phyloP scores from a whole-genome alignment of 306 rosid genomes.

The Vicia sativa region DNA sequence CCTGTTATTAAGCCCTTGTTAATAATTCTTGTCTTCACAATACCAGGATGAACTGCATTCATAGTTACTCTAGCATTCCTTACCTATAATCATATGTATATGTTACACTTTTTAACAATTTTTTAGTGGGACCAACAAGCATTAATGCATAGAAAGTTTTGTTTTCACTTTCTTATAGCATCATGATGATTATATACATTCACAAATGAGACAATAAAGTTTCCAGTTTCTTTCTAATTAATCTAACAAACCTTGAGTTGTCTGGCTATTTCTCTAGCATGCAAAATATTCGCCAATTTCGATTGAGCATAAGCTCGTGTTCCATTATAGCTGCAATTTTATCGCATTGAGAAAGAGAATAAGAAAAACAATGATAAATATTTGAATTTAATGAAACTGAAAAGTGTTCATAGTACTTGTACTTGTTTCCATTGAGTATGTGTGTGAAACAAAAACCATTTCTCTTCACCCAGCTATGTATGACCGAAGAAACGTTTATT shows the following conservation, averaged over 20 bases:
- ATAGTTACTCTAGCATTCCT: conserved; percentile 87
- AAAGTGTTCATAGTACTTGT: conserved; percentile 6
- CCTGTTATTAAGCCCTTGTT: conserved; percentile 78
- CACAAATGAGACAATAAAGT: conserved; percentile 1
- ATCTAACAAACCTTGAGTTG: conserved; percentile 61
- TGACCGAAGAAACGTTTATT: conserved; percentile 81
- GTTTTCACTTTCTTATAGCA: conserved; percentile 15
- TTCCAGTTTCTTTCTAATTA: conserved; percentile 18
- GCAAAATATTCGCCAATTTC: conserved; percentile 84
- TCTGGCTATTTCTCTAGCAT: conserved; percentile 78
- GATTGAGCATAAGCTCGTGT: conserved; percentile 86
- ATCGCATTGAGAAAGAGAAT: conserved; percentile 7
- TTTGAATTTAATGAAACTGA: conserved; percentile 21
- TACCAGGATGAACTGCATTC: conserved; percentile 91
- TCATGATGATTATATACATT: conserved; percentile 12
- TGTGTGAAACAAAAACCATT: conserved; percentile 65
- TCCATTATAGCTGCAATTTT: conserved; percentile 76
- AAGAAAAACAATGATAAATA: not conserved
- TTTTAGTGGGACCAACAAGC: conserved; percentile 14
- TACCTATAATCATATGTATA: conserved; percentile 46
- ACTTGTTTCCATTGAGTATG: conserved; percentile 74
- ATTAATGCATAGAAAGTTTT: conserved; percentile 13
- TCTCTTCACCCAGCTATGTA: conserved; percentile 90
- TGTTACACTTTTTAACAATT: not conserved
- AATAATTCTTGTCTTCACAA: conserved; percentile 86